Base-by-base conservation (phyloP, 177 flowering plant genomes). In the Vitis hybrid region DNA sequence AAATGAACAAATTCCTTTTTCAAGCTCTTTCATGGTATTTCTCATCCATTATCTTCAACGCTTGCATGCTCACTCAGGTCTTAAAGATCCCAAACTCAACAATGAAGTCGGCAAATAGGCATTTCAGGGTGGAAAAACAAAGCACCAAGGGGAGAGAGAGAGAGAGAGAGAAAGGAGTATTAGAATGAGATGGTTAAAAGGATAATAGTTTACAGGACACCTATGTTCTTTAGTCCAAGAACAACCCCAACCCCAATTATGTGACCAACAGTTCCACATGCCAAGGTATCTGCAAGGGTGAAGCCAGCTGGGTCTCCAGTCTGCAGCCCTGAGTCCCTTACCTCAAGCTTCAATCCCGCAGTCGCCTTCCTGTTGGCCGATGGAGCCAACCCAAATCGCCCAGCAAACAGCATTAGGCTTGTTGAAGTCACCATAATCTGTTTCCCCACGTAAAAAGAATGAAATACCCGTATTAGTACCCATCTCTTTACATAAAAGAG, bases 301-400 rank as follows among this genome's bases (percentile, higher is more conserved):
- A 95, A 93, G 2, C 98, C 99, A 63, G 98, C 99, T 2, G 99
- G 98, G 84, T 95, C 97, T 14, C 96, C 96, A 4, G 98, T 91
- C 70, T 95, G 98, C 24, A 95, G 80, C 0, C 99, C 97, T 0
- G 99, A 93, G 62, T 93, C 97, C 88, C 97, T 88, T 1, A 20
- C 79, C 69, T 91, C 99, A 8, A 95, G 89, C 86, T 89, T 90
- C 76, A 95, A 69, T 3, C 97, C 98, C 3, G 98, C 98, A 0
- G 98, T 95, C 1, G 99, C 81, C 81, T 87, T 92, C 87, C 93
- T 82, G 89, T 95, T 95, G 15, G 99, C 98, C 4, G 99, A 91
- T 59, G 99, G 98, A 13, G 98, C 98, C 69, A 95, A 63, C 66
- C 98, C 98, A 58, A 95, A 95, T 72, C 99, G 79, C 52, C 99